These are phyloP conservation scores for Monascus purpureus DNA, from an alignment of 495 filamentous ascomycete genomes.

Conservation along the genomic window DNA sequence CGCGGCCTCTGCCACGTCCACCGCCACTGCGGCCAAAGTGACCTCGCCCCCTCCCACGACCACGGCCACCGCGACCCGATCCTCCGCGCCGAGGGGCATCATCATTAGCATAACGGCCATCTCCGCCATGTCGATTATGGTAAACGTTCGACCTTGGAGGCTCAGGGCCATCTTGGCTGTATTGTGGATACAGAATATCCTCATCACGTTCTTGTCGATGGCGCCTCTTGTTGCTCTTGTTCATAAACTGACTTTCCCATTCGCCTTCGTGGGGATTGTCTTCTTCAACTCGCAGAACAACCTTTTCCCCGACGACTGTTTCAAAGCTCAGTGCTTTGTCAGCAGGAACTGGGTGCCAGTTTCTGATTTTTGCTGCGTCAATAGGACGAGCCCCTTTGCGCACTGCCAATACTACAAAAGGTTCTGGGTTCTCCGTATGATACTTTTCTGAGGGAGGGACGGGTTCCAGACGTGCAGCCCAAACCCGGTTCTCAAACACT, in stretches of 20 bases:
- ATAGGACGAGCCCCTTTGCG: constrained; percentile 57
- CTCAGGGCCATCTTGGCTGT: constrained; percentile 1
- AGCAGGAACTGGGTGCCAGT: constrained; percentile 65
- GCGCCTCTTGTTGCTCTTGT: constrained; percentile 37
- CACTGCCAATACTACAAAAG: constrained; percentile 63
- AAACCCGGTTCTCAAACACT: constrained; percentile 62
- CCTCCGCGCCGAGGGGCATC: constrained; percentile 25
- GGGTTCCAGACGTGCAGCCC: constrained; percentile 70
- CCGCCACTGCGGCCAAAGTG: constrained; percentile 25
- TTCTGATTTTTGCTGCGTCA: constrained; percentile 69
- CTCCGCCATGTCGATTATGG: constrained; percentile 7
- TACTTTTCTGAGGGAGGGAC: constrained; percentile 46
- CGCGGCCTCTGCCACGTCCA: constrained; percentile 28
- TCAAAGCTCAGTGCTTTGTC: constrained; percentile 58
- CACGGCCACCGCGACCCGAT: constrained; percentile 34
- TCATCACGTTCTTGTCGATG: constrained; percentile 23
- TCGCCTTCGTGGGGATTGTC: constrained; percentile 42
- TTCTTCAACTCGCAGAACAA: constrained; percentile 63
- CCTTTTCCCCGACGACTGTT: constrained; percentile 75
- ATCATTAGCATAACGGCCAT: constrained; percentile 16
- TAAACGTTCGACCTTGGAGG: neutral
- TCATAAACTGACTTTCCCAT: constrained; percentile 41
- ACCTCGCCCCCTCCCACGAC: constrained; percentile 29
- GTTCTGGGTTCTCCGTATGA: constrained; percentile 61
- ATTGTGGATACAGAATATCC: constrained; percentile 11